Conservation (phyloP, 1,284 basidiomycete species). For the Singerocomus inundabilis region DNA sequence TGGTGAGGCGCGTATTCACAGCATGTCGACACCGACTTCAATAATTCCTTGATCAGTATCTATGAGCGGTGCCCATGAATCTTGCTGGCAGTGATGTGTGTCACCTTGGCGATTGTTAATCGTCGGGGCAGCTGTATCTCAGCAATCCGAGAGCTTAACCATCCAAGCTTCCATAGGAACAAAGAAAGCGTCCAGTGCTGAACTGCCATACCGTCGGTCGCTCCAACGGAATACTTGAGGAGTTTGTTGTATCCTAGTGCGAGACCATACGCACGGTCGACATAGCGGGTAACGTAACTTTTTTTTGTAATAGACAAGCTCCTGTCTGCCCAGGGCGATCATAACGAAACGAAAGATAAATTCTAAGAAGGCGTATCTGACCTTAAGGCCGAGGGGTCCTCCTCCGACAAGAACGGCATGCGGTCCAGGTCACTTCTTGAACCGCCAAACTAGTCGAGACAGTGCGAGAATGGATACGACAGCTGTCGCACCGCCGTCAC, state of each 20-base stretch:
- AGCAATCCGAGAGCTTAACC: not conserved
- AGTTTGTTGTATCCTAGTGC: constrained; percentile 41
- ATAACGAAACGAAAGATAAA: constrained; percentile 33
- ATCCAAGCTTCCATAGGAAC: constrained; percentile 15
- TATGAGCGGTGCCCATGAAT: not conserved
- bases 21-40: constrained; percentile 23
- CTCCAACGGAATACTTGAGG: constrained; percentile 13
- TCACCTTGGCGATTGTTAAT: constrained; percentile 4
- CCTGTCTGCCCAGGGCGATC: constrained; percentile 40
- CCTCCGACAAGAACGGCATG: constrained; percentile 26
- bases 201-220: constrained; percentile 9
- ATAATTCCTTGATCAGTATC: not conserved
- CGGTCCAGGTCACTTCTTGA: not conserved
- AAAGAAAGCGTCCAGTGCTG: constrained; percentile 7
- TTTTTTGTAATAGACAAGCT: constrained; percentile 41
- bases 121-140: not conserved
- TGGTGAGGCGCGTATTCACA: constrained; percentile 28
- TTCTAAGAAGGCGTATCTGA: constrained; percentile 26
- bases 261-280: constrained; percentile 51
- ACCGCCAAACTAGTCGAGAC: constrained; percentile 10
- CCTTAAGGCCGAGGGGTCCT: constrained; percentile 25
- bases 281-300: constrained; percentile 44
- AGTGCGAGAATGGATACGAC: constrained; percentile 1
- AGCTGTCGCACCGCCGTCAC: constrained; percentile 24
- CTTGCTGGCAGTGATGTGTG: constrained; percentile 18